Evolutionary conservation across 1,284 basidiomycete genomes (phyloP).

Genomic region (Ustilago hordei): DNA sequence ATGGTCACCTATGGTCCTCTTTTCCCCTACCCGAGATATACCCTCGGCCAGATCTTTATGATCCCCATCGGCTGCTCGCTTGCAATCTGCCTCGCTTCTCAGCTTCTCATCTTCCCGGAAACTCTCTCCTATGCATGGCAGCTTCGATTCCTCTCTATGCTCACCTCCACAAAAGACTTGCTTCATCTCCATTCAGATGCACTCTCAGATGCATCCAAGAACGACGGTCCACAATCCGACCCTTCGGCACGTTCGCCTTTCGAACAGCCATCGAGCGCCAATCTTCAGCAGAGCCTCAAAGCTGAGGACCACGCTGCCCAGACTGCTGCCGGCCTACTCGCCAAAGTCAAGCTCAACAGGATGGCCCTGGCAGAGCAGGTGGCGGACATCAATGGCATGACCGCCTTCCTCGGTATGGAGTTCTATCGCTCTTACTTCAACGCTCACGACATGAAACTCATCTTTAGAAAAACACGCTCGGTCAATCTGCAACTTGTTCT

Average conservation of each 20-base stretch:
- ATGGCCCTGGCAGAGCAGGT: conserved; percentile 27
- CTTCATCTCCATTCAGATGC: conserved; percentile 26
- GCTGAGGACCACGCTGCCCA: conserved; percentile 33
- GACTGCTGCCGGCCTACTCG: conserved; percentile 17
- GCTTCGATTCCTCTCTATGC: conserved; percentile 64
- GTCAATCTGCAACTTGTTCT: conserved; percentile 37
- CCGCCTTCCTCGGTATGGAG: conserved; percentile 68
- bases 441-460: conserved; percentile 68
- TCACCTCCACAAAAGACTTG: conserved; percentile 25
- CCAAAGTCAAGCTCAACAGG: conserved; percentile 23
- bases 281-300: conserved; percentile 20
- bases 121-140: conserved; percentile 75
- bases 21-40: conserved; percentile 78
- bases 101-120: conserved; percentile 80
- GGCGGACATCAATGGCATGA: conserved; percentile 28
- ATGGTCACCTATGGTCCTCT: conserved; percentile 72
- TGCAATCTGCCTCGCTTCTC: conserved; percentile 58
- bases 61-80: conserved; percentile 48
- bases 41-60: conserved; percentile 71
- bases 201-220: conserved; percentile 23
- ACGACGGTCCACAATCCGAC: conserved; percentile 4
- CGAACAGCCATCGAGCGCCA: conserved; percentile 17
- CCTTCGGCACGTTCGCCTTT: conserved; percentile 1
- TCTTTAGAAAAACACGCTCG: conserved; percentile 34
- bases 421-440: conserved; percentile 71